Evolutionary conservation across 257 asterid species (phyloP).

Genomic region (Solanum megistacrolobum): DNA sequence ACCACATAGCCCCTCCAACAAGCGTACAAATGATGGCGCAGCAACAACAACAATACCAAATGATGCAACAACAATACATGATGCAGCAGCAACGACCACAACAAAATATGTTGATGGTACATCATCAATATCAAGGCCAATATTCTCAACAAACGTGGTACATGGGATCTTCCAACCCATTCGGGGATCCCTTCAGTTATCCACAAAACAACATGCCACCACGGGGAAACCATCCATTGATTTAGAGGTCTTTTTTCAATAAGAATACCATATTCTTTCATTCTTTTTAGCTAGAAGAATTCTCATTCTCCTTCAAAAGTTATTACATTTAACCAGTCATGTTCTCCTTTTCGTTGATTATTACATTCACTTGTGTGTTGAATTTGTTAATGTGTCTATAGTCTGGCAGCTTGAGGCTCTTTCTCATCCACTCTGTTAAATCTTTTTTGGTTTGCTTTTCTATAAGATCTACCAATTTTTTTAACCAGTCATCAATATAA

Average conservation of each 20-base stretch:
- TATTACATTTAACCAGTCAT: not conserved
- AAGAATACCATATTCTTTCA: not conserved
- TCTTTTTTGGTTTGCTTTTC: not conserved
- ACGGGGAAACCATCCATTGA: slow-evolving; percentile 33
- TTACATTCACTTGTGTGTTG: not conserved
- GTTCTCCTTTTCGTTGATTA: not conserved
- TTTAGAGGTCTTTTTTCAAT: slow-evolving; percentile 16
- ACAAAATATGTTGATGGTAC: not conserved
- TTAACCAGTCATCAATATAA: not conserved
- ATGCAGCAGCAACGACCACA: slow-evolving; percentile 31
- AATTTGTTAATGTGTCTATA: not conserved
- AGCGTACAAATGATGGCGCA: slow-evolving; percentile 62
- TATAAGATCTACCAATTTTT: not conserved
- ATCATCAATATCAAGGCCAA: slow-evolving; percentile 9
- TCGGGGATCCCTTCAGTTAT: slow-evolving; percentile 48
- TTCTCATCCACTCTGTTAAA: not conserved
- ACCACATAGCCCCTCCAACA: slow-evolving; percentile 33
- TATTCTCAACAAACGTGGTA: slow-evolving; percentile 26
- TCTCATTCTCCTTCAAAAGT: not conserved
- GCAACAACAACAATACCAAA: slow-evolving; percentile 8
- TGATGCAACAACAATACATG: slow-evolving; percentile 9
- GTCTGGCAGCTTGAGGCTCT: not conserved
- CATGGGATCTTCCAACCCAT: slow-evolving; percentile 45
- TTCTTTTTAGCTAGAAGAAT: not conserved
- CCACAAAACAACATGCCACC: slow-evolving; percentile 35